Conservation (phyloP, 495 filamentous ascomycete species). For the Baudoinia panamericana region DNA sequence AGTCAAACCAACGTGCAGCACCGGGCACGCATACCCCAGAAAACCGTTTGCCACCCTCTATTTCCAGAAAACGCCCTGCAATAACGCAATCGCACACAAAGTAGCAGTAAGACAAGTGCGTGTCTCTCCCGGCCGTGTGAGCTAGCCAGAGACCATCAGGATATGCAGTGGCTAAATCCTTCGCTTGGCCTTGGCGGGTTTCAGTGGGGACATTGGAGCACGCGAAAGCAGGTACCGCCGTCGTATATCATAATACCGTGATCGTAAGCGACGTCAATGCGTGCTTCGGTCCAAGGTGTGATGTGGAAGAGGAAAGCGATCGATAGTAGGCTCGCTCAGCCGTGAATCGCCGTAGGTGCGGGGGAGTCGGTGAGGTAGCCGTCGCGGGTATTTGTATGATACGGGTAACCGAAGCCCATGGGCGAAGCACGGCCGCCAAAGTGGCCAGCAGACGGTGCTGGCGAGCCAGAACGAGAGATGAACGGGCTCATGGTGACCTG, state of each 20-base stretch:
- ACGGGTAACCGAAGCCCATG: constrained; percentile 25
- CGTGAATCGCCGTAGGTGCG: constrained; percentile 18
- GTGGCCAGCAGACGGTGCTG: constrained; percentile 24
- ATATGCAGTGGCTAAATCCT: too few relatives aligned
- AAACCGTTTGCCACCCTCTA: too few relatives aligned
- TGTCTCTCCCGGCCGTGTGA: too few relatives aligned
- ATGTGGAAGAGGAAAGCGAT: too few relatives aligned
- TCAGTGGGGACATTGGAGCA: too few relatives aligned
- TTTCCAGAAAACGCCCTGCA: too few relatives aligned
- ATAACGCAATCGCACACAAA: neutral
- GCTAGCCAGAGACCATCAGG: too few relatives aligned
- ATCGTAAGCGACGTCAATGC: constrained; percentile 5
- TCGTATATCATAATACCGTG: constrained; percentile 7
- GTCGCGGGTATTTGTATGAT: constrained; percentile 15
- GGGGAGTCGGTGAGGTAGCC: constrained; percentile 12
- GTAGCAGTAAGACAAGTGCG: constrained; percentile 1
- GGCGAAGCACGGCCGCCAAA: constrained; percentile 21
- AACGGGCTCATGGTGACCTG: constrained; percentile 20
- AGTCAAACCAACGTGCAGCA: too few relatives aligned
- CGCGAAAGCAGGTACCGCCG: neutral
- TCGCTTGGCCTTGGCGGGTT: too few relatives aligned
- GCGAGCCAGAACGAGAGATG: constrained; percentile 26
- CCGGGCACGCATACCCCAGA: too few relatives aligned
- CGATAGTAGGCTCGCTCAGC: constrained; percentile 5
- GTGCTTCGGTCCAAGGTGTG: constrained; percentile 5